phyloP scores from a whole-genome alignment of 352 stramenopile genomes.

The Phytophthora constricta region DNA sequence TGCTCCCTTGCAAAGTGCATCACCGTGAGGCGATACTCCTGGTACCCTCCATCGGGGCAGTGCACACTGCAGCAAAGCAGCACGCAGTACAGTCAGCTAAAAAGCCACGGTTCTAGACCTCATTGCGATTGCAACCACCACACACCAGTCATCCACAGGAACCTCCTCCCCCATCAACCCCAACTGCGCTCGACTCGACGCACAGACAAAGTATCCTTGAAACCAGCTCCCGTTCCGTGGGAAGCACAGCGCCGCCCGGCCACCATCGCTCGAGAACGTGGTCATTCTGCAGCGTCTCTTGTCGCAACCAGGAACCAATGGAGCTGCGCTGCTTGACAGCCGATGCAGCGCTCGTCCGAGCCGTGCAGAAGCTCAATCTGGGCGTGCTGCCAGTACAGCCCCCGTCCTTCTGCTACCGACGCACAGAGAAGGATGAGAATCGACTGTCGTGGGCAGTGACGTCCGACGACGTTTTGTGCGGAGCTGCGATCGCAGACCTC shows the following conservation, averaged over 20 bases:
- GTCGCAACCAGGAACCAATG: conserved; percentile 23
- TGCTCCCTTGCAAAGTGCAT: conserved; percentile 55
- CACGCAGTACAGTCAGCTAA: neutral
- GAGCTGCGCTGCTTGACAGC: conserved; percentile 56
- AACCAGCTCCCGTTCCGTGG: conserved; percentile 60
- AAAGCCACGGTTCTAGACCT: no score
- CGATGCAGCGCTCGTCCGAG: conserved; percentile 47
- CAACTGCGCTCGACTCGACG: conserved; percentile 44
- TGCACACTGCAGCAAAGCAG: conserved; percentile 37
- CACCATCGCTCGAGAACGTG: conserved; percentile 40
- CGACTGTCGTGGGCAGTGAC: conserved; percentile 53
- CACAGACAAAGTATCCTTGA: conserved; percentile 68
- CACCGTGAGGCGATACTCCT: conserved; percentile 66
- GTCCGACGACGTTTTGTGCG: conserved; percentile 20
- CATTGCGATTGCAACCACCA: neutral
- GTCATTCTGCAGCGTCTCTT: conserved; percentile 32
- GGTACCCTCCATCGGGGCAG: conserved; percentile 73
- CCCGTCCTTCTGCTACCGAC: conserved; percentile 70
- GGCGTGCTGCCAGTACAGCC: conserved; percentile 71
- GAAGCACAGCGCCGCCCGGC: conserved; percentile 68
- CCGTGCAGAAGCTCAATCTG: conserved; percentile 71
- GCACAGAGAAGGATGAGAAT: conserved; percentile 49
- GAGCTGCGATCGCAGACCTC: conserved; percentile 50
- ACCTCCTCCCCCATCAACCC: conserved; percentile 67
- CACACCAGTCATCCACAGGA: conserved; percentile 68